Base-by-base conservation (phyloP, 306 rosid genomes). In the Prunus fruticosa region DNA sequence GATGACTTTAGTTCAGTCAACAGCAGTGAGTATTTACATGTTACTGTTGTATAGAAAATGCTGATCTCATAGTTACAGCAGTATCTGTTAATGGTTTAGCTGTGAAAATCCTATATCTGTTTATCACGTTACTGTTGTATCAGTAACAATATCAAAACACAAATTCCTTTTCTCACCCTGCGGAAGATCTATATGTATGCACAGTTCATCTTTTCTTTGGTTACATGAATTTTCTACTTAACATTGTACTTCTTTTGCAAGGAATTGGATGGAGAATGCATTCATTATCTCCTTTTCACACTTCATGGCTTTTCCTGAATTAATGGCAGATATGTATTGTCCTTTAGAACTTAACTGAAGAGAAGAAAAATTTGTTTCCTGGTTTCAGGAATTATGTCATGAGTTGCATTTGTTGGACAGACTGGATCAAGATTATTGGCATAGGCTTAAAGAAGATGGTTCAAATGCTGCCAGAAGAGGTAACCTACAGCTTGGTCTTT, bases 351-450 rank as follows among this genome's bases (percentile, higher is more conserved):
- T 73, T 60, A 62, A 47, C 72, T 78, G 79, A 84, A 52, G 66
- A 64, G 54, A 73, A 78, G 46, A 56, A 32, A 47, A 62, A 61
- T 70, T 56, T 43, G 38, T 74, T 82, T 43, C 57, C 70, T 56
- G 77, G 43, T 54, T 88, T 69, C 87, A 93, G 97, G 97, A 91
- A 79, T 85, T 93, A 82, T 93, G 82, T 75, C 89, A 89, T 80
- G 96, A 88, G 80, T 83, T 88, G 75, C 86, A 88, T 63, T 86
- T 89, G 74, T 82, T 93, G 71, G 98, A 91, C 65, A 89, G 87
- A 80, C 82, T 84, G 84, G 96, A 93, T 74, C 92, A 84, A 70
- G 97, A 89, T 78, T 87, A 88, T 74, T 84, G 71, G 53, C 92
- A 88, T 68, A 91, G 82, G 73, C 89, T 75, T 82, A 91, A 85